Conservation (phyloP, 2,329 filamentous ascomycete species). For the Ophiocordyceps camponoti-floridani region DNA sequence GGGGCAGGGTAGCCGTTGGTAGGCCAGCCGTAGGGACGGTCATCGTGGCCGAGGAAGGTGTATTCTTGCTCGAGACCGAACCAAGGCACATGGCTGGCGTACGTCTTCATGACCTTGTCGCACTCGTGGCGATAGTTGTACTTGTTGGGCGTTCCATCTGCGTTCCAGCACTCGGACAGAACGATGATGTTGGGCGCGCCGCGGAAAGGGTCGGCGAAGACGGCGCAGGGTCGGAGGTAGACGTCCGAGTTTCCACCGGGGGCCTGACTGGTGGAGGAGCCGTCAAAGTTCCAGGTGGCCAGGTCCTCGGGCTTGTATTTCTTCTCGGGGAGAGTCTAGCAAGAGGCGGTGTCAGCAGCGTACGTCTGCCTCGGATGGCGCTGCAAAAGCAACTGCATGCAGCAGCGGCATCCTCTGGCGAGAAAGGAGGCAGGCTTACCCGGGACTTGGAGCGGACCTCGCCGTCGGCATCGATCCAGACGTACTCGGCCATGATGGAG, state of each 20-base stretch:
- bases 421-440: slow-evolving; percentile 40
- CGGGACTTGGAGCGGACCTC: slow-evolving; percentile 87
- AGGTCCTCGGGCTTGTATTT: slow-evolving; percentile 32
- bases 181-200: slow-evolving; percentile 83
- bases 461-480: slow-evolving; percentile 81
- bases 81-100: slow-evolving; percentile 76
- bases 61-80: slow-evolving; percentile 98
- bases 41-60: slow-evolving; percentile 56
- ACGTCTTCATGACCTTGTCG: slow-evolving; percentile 73
- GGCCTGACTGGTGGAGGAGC: slow-evolving; percentile 82
- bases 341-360: neutral
- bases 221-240: slow-evolving; percentile 79
- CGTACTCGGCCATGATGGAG: slow-evolving; percentile 80
- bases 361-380: neutral
- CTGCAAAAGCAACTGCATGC: too few species aligned
- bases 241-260: slow-evolving; percentile 93
- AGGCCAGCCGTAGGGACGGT: slow-evolving; percentile 67
- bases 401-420: too few species aligned
- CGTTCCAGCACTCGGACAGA: slow-evolving; percentile 84
- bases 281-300: slow-evolving; percentile 41
- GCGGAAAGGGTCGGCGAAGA: slow-evolving; percentile 87
- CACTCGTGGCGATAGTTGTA: slow-evolving; percentile 95
- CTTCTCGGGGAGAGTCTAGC: slow-evolving; percentile 31
- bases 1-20: slow-evolving; percentile 71
- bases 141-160: slow-evolving; percentile 90